Evolutionary conservation across 2,329 filamentous ascomycete species (phyloP).

Genomic region (Calonectria hawksworthii): DNA sequence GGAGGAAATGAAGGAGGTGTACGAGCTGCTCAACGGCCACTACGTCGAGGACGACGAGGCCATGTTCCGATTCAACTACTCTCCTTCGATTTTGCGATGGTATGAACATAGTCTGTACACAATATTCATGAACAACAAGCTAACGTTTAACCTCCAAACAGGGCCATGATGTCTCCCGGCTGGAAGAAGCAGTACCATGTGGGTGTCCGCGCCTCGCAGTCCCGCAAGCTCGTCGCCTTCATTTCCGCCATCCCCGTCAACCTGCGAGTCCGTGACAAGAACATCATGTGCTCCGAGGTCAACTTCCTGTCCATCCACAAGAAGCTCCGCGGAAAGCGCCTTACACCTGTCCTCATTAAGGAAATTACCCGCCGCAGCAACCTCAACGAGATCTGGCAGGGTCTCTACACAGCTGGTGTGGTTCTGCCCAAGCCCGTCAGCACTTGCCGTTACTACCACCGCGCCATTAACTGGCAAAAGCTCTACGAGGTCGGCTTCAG

Average conservation of each 20-base stretch:
- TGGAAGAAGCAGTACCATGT: constrained; percentile 97
- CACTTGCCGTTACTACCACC: constrained; percentile 96
- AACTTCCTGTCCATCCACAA: constrained; percentile 99
- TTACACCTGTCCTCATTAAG: constrained; percentile 95
- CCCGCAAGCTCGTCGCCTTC: constrained; percentile 91
- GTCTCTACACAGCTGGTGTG: constrained; percentile 94
- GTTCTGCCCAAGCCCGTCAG: constrained; percentile 92
- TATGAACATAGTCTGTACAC: constrained; percentile 54
- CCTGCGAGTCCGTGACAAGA: constrained; percentile 82
- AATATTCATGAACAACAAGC: not conserved
- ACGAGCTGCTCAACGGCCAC: constrained; percentile 90
- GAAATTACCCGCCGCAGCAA: constrained; percentile 96
- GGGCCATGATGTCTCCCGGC: constrained; percentile 93
- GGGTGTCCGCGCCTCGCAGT: constrained; percentile 87
- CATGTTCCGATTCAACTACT: constrained; percentile 98
- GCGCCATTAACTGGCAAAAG: constrained; percentile 95
- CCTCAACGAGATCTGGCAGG: constrained; percentile 88
- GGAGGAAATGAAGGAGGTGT: constrained; percentile 87
- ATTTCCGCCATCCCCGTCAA: constrained; percentile 93
- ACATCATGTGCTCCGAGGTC: constrained; percentile 87
- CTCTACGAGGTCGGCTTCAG: constrained; percentile 96
- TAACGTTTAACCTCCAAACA: constrained; percentile 51
- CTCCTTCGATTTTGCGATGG: constrained; percentile 89
- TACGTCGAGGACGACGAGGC: constrained; percentile 98
- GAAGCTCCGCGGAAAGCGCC: constrained; percentile 92